Conservation (phyloP, 192 early-diverging fungal genomes). For the Piromyces finnis region DNA sequence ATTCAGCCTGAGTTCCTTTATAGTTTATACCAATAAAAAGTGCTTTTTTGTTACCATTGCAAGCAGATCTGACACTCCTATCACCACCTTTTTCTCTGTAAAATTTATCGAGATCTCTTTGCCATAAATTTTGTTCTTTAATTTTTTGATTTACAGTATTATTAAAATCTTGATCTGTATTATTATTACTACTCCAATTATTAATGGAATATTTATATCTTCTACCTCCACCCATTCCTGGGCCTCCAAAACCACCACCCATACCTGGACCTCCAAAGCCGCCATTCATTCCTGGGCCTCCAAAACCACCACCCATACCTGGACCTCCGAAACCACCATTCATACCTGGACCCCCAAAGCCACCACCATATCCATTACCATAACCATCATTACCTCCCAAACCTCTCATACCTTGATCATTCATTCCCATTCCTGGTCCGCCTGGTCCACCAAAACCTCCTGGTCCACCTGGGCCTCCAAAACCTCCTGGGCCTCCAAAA, state of each 20-base stretch:
- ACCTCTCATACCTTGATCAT: no score
- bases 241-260: not conserved
- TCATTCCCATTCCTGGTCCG: no score
- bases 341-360: not conserved
- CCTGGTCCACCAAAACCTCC: no score
- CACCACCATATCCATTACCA: not conserved
- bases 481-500: not conserved
- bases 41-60: conserved; percentile 9
- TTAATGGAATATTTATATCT: not conserved
- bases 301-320: not conserved
- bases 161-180: not conserved
- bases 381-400: not conserved
- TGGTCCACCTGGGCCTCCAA: no score
- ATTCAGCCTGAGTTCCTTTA: conserved; percentile 19
- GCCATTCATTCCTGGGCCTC: not conserved
- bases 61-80: not conserved
- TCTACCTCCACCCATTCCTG: not conserved
- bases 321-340: not conserved
- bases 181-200: no score
- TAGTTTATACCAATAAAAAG: conserved; percentile 39
- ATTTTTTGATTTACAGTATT: not conserved
- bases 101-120: not conserved
- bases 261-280: not conserved
- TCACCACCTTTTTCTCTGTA: not conserved
- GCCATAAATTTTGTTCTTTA: not conserved